A percentile compares a stretch with the other conserved stretches of the same genome.
Conservation (phyloP, 192 early-diverging fungal species). For the Backusella macrospora region DNA sequence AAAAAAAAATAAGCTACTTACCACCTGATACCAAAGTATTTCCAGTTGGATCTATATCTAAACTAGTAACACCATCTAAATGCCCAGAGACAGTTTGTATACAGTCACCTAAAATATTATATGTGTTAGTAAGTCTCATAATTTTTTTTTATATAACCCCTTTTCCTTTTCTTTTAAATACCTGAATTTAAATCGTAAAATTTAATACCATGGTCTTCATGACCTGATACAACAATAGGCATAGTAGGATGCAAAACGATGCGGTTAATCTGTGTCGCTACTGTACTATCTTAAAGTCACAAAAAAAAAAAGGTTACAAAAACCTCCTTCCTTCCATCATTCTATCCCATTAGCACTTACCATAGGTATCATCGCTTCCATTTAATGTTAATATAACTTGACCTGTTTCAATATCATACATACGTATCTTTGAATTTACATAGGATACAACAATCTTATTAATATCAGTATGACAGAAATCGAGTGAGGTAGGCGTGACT, state of each 20-base stretch:
- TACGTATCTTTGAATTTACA: conserved; percentile 62
- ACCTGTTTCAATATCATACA: conserved; percentile 81
- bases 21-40: conserved; percentile 66
- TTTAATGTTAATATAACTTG: conserved; percentile 55
- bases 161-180: conserved; percentile 29
- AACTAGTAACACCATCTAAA: conserved; percentile 64
- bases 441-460: conserved; percentile 67
- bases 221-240: conserved; percentile 71
- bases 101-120: conserved; percentile 51
- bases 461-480: conserved; percentile 63
- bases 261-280: conserved; percentile 76
- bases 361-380: conserved; percentile 60
- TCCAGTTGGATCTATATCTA: conserved; percentile 69
- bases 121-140: neutral
- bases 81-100: conserved; percentile 68
- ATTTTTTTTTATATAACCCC: neutral
- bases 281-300: conserved; percentile 51
- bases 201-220: conserved; percentile 77
- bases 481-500: conserved; percentile 65
- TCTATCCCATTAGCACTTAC: conserved; percentile 42
- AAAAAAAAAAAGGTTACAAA: conserved; percentile 10
- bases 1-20: conserved; percentile 27
- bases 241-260: conserved; percentile 73
- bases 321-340: neutral
- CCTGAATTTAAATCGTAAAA: conserved; percentile 78